These are phyloP conservation scores for Agaricus blazei DNA, from an alignment of 768 basidiomycete genomes.

Conservation along the genomic window DNA sequence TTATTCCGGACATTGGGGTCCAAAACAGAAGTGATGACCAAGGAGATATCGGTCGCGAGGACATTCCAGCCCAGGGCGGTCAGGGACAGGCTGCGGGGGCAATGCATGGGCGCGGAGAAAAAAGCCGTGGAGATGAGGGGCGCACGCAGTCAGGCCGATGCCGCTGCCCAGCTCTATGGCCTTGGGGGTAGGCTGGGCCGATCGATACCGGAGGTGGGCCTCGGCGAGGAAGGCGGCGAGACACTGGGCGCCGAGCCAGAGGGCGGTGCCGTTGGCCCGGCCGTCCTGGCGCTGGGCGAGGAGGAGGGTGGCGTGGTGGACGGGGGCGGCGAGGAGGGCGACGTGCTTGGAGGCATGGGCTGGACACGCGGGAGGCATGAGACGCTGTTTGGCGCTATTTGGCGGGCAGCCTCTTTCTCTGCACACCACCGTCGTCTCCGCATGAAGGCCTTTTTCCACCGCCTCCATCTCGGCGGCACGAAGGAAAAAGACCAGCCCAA, in stretches of 20 bases:
- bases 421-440: conserved; percentile 10
- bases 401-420: conserved; percentile 12
- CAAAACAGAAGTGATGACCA: conserved; percentile 62
- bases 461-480: conserved; percentile 62
- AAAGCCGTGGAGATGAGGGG: conserved; percentile 7
- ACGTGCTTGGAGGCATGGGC: conserved; percentile 66
- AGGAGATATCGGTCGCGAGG: conserved; percentile 67
- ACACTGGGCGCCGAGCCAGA: conserved; percentile 83
- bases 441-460: conserved; percentile 85
- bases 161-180: conserved; percentile 82
- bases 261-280: conserved; percentile 69
- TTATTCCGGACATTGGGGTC: conserved; percentile 56
- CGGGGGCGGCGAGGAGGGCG: conserved; percentile 40
- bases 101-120: conserved; percentile 2
- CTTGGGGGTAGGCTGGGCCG: conserved; percentile 20
- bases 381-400: conserved; percentile 28
- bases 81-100: conserved; percentile 49
- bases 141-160: conserved; percentile 73
- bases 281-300: conserved; percentile 61
- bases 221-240: conserved; percentile 57
- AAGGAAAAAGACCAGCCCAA: conserved; percentile 63
- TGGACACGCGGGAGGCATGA: conserved; percentile 28
- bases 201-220: conserved; percentile 21
- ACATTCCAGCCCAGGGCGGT: conserved; percentile 70
- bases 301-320: conserved; percentile 29